These are phyloP conservation scores for Cardiospermum halicacabum DNA, from an alignment of 345 rosid species.

Conservation along the genomic window DNA sequence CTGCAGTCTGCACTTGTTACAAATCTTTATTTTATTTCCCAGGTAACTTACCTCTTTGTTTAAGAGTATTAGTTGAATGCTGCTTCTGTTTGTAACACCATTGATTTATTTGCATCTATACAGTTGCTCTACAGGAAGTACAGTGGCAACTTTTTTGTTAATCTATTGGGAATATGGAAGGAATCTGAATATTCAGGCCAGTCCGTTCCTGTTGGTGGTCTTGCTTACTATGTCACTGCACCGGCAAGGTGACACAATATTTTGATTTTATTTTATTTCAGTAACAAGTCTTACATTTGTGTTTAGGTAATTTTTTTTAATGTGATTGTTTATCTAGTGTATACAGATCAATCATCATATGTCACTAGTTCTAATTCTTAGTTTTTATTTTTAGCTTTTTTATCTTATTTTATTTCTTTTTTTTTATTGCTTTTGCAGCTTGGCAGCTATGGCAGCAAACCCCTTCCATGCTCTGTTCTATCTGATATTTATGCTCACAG, in stretches of 20 bases:
- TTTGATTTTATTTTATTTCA: not conserved
- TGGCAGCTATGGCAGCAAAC: constrained; percentile 72
- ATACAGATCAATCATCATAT: not conserved
- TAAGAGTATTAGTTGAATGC: not conserved
- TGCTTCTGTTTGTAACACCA: not conserved
- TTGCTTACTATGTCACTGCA: constrained; percentile 68
- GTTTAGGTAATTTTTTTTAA: not conserved
- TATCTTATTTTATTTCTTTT: no score
- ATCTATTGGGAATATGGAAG: constrained; percentile 67
- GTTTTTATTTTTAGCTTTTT: no score
- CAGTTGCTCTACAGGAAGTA: constrained; percentile 65
- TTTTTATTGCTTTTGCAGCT: constrained; percentile 31
- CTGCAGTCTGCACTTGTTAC: constrained; percentile 75
- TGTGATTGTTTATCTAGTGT: not conserved
- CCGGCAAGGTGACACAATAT: constrained; percentile 44
- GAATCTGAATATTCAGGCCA: constrained; percentile 72
- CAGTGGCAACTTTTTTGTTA: constrained; percentile 67
- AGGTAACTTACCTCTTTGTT: constrained; percentile 28
- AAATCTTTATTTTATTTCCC: constrained; percentile 67
- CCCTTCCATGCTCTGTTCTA: constrained; percentile 78
- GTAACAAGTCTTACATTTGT: not conserved
- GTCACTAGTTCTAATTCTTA: not conserved
- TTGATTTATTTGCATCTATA: constrained; percentile 16
- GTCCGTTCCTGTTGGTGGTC: constrained; percentile 64
- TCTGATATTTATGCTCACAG: constrained; percentile 64